phyloP scores from a whole-genome alignment of 2,329 filamentous ascomycete genomes.

The Graphilbum sp. region DNA sequence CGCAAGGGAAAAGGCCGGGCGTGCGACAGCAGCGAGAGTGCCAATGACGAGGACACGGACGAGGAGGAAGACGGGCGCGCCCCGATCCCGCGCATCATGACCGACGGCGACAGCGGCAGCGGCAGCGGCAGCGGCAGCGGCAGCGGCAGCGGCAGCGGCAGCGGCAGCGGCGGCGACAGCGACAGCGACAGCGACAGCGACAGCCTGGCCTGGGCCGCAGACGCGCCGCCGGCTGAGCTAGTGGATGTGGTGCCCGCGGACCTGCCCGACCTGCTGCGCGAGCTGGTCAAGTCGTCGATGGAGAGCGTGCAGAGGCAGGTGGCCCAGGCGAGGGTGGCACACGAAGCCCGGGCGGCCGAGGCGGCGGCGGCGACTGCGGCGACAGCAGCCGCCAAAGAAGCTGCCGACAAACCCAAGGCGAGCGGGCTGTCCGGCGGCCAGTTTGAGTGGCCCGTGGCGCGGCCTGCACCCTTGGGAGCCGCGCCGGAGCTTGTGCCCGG shows the following conservation, averaged over 20 bases:
- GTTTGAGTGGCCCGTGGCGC: neutral
- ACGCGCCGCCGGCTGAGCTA: conserved; percentile 28
- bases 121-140: too few species aligned
- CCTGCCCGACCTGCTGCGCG: conserved; percentile 22
- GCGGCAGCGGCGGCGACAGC: conserved; percentile 22
- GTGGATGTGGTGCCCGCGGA: conserved; percentile 18
- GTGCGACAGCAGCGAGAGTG: conserved; percentile 19
- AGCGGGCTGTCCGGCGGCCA: neutral
- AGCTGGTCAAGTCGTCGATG: conserved; percentile 27
- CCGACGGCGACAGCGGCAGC: too few species aligned
- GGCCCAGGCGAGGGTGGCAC: conserved; percentile 10
- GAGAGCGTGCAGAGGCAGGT: conserved; percentile 25
- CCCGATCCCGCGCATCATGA: too few species aligned
- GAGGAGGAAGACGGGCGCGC: neutral
- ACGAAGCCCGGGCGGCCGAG: neutral
- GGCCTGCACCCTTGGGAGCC: neutral
- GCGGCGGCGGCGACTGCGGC: conserved; percentile 2
- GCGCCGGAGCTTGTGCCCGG: too few species aligned
- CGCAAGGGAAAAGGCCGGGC: conserved; percentile 22
- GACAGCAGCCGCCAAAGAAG: conserved; percentile 9
- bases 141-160: too few species aligned
- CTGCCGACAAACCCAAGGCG: conserved; percentile 1
- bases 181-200: conserved; percentile 13
- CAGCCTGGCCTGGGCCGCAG: conserved; percentile 22
- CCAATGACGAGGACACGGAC: neutral